Base-by-base conservation (phyloP, 2,329 filamentous ascomycete genomes). In the Aspergillus piperis region DNA sequence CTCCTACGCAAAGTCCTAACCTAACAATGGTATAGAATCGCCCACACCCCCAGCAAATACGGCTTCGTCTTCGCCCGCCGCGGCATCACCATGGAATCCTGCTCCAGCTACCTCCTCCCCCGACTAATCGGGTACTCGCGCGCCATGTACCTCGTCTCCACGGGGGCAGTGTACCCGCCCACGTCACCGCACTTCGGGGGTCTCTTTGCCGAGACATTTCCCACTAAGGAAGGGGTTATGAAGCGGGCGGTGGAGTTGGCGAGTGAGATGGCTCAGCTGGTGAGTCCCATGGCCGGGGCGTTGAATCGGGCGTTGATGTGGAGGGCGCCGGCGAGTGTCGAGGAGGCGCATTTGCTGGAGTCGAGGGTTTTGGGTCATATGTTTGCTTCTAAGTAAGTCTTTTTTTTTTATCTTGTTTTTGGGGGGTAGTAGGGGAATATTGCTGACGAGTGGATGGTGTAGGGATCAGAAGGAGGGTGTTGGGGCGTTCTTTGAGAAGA, bases 61-160 rank as follows among this genome's bases (percentile, higher is more conserved):
- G 90, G 89, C 55, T 90, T 92, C 71, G 88, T 91, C 17, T 93
- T 92, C 73, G 82, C 84, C 23, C 83, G 88, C 25, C 82, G 89
- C 47, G 90, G 89, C 1, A 81, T 92, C 68, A 81, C 86, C 61
- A 88, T 90, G 84, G 90, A 93, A 75, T 89, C 88, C 0, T 88
- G 85, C 70, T 86, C 83, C 54, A 88, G 85, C 8, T 92, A 84
- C 74, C 92, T 90, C 78, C 80, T 92, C 38, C 89, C 90, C 2
- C 83, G 32, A 13, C 32, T 36, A 5, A 36, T 36, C 4, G 32
- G 32, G 32, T 36, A 36, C 5, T 36, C 32, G 11, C 32, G 32
- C 11, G 88, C 72, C 21, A 71, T 67, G 47, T 74, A 74, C 27
- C 71, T 74, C 25, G 59, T 86, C 47, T 90, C 89, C 3, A 91